phyloP scores from a whole-genome alignment of 1,284 basidiomycete species.

The Phaffia rhodozyma region DNA sequence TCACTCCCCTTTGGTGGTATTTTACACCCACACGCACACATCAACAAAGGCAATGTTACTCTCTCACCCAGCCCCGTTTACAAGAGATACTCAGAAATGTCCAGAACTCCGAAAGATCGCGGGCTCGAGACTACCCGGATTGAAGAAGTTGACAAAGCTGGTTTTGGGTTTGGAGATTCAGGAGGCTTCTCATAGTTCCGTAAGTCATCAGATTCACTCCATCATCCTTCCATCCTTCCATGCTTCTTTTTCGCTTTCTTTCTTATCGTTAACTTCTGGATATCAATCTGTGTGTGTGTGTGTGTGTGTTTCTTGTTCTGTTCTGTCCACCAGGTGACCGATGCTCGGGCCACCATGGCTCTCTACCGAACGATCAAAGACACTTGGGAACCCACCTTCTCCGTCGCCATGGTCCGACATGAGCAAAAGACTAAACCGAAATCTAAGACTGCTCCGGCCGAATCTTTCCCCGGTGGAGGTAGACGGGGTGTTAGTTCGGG shows the following conservation, averaged over 20 bases:
- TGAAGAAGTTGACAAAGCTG: conserved; percentile 69
- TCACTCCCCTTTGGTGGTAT: no score
- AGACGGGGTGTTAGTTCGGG: conserved; percentile 59
- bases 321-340: conserved; percentile 52
- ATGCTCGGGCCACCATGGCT: conserved; percentile 93
- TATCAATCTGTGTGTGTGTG: not conserved
- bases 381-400: conserved; percentile 57
- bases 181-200: conserved; percentile 73
- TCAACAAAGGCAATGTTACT: conserved; percentile 60
- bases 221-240: not conserved
- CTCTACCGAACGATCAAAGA: conserved; percentile 77
- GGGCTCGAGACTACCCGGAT: conserved; percentile 50
- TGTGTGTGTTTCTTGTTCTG: not conserved
- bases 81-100: conserved; percentile 69
- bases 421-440: conserved; percentile 20
- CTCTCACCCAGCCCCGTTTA: conserved; percentile 67
- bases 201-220: conserved; percentile 35
- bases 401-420: conserved; percentile 17
- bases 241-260: conserved; percentile 10
- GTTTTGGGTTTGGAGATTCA: conserved; percentile 79
- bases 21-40: no score
- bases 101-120: conserved; percentile 41
- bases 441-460: conserved; percentile 17
- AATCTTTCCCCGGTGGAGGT: conserved; percentile 44
- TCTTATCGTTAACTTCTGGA: not conserved